These are phyloP conservation scores for Aspergillus hortae DNA, from an alignment of 2,329 filamentous ascomycete genomes.

Conservation along the genomic window DNA sequence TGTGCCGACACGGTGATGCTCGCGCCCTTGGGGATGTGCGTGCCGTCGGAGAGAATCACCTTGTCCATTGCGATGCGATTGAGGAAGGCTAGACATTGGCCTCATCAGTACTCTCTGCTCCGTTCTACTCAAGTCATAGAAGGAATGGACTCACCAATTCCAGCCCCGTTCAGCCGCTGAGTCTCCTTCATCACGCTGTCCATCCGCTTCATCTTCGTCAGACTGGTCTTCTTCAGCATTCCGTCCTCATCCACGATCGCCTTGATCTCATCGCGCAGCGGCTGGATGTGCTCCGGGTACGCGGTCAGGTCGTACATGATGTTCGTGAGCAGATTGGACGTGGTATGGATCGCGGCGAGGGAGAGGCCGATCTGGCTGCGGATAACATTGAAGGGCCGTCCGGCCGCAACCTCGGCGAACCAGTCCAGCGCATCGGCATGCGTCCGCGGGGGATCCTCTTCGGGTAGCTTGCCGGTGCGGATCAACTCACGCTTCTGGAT, in stretches of 20 bases:
- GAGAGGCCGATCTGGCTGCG: constrained; percentile 24
- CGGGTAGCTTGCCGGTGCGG: constrained; percentile 16
- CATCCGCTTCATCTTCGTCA: constrained; percentile 32
- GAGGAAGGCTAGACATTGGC: constrained; percentile 17
- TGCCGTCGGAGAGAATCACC: constrained; percentile 28
- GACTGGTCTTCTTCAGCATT: constrained; percentile 30
- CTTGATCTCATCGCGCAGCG: constrained; percentile 51
- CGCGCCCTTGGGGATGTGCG: constrained; percentile 26
- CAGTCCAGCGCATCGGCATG: constrained; percentile 28
- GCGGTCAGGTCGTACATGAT: constrained; percentile 52
- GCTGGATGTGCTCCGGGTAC: constrained; percentile 49
- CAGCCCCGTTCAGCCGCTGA: constrained; percentile 26
- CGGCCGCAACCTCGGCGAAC: constrained; percentile 17
- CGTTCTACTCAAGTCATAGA: not conserved
- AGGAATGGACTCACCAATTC: constrained; percentile 19
- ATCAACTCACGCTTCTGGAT: constrained; percentile 21
- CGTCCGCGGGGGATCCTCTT: constrained; percentile 11
- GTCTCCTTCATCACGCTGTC: constrained; percentile 36
- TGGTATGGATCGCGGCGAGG: constrained; percentile 33
- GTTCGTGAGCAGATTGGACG: constrained; percentile 41
- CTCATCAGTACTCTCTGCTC: not conserved
- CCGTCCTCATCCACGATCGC: constrained; percentile 41
- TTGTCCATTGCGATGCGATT: constrained; percentile 21
- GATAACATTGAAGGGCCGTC: constrained; percentile 14
- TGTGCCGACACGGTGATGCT: constrained; percentile 22